Evolutionary conservation across 177 flowering plant species (phyloP), one percentile per base, ranked within the genome.

Genomic region (Telopea speciosissima): DNA sequence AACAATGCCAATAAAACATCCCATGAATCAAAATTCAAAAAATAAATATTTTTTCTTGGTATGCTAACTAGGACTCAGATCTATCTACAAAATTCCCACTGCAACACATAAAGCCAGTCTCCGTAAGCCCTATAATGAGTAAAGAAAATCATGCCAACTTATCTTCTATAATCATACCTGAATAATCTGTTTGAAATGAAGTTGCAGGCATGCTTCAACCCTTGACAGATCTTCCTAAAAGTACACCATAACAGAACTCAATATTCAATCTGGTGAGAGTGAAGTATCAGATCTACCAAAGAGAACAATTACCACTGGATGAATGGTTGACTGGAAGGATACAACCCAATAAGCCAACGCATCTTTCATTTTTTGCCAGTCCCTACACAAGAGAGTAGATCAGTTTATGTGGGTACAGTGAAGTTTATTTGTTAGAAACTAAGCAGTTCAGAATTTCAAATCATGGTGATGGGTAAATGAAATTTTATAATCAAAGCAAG

Each of bases 271-370:
- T 44, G 19, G 21, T 21, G 16, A 24, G 63, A 63, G 25, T 31
- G 33, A 56, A 23, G 31, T n/a, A 17, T 28, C 14, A 62, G 26
- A 65, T 3, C 42, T 44, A 71, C 25, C 33, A 71, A 56, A 68
- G 23, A 44, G 60, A 66, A 69, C 23, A 21, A 72, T 62, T 78
- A 78, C 81, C 81, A 69, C 49, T 25, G 66, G 73, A 70, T 76
- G 71, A 36, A 74, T 65, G 21, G 42, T 40, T 67, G 79, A 63
- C 69, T 79, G 81, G 61, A 79, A 79, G 62, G 81, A 75, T 56
- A 71, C 69, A 22, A 70, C 67, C 79, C 81, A 75, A 49, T 59
- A 69, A 23, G 76, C 76, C 45, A 79, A 63, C 7, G 74, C 79
- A 67, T 68, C 76, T 68, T 70, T 76, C 45, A 76, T 76, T 65